phyloP scores from a whole-genome alignment of 495 filamentous ascomycete species.

The Hypoxylon lienhwacheense region DNA sequence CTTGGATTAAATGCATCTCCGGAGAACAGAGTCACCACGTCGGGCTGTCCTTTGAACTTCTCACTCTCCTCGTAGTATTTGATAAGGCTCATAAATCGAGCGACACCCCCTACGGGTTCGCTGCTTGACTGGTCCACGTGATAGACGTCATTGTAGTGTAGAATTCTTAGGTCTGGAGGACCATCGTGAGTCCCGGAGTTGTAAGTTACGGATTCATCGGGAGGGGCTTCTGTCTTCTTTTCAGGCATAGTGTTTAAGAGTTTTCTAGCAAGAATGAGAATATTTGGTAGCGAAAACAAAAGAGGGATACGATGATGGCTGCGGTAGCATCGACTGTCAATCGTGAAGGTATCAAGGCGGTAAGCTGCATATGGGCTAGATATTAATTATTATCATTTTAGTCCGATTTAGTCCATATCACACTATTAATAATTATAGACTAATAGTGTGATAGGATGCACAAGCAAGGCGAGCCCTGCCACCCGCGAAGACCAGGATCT shows the following conservation, averaged over 20 bases:
- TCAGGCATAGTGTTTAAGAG: constrained; percentile 11
- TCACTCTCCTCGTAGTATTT: constrained; percentile 68
- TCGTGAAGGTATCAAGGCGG: constrained; percentile 15
- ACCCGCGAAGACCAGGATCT: constrained; percentile 9
- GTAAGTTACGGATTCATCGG: constrained; percentile 50
- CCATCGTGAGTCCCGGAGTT: constrained; percentile 50
- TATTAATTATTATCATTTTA: no score
- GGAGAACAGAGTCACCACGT: constrained; percentile 79
- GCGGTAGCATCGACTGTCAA: background rate
- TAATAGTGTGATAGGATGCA: background rate
- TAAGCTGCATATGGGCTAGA: no score
- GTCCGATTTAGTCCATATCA: constrained; percentile 21
- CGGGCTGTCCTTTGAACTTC: constrained; percentile 61
- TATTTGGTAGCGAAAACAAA: background rate
- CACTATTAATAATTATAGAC: no score
- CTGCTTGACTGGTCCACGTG: constrained; percentile 75
- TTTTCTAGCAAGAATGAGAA: background rate
- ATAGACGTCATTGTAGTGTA: constrained; percentile 94
- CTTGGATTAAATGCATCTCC: constrained; percentile 92
- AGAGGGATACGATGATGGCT: background rate
- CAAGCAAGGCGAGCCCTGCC: constrained; percentile 13
- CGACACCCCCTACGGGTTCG: constrained; percentile 77
- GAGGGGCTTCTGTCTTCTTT: constrained; percentile 27
- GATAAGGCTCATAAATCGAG: constrained; percentile 76
- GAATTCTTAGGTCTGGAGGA: constrained; percentile 70